These are phyloP conservation scores for Mycena vulgaris DNA, from an alignment of 768 basidiomycete species.

Conservation along the genomic window DNA sequence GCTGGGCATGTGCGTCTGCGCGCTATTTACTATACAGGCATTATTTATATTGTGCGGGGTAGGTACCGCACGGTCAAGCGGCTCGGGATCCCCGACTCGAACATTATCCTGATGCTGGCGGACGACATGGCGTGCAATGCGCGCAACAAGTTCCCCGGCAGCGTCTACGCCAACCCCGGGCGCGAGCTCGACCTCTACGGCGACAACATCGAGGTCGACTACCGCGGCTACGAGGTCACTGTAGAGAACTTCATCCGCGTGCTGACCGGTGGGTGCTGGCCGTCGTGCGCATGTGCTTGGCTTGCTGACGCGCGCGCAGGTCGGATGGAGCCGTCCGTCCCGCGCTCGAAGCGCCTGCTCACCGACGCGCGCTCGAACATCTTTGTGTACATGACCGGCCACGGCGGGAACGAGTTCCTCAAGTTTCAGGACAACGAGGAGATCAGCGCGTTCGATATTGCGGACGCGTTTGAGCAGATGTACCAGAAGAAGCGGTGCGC, in stretches of 20 bases:
- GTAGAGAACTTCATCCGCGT: slow-evolving; percentile 96
- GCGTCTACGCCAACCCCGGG: slow-evolving; percentile 91
- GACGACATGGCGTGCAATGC: slow-evolving; percentile 97
- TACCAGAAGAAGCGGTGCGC: slow-evolving; percentile 93
- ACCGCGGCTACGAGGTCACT: slow-evolving; percentile 97
- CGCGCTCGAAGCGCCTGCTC: slow-evolving; percentile 92
- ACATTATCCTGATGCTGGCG: slow-evolving; percentile 99
- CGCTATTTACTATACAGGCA: not conserved
- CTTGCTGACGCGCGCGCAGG: slow-evolving; percentile 60
- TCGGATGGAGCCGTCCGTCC: slow-evolving; percentile 86
- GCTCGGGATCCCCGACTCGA: slow-evolving; percentile 97
- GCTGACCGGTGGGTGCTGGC: slow-evolving; percentile 79
- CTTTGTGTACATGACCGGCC: slow-evolving; percentile 98
- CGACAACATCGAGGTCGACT: slow-evolving; percentile 98
- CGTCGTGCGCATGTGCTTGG: too few species aligned
- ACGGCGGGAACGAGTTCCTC: slow-evolving; percentile 98
- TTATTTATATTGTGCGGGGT: slow-evolving; percentile 14
- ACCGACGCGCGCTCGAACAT: slow-evolving; percentile 93
- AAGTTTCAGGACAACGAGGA: slow-evolving; percentile 99
- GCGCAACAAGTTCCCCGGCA: slow-evolving; percentile 92
- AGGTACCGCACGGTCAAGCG: slow-evolving; percentile 99
- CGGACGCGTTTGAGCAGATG: slow-evolving; percentile 99
- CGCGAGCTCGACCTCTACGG: slow-evolving; percentile 92
- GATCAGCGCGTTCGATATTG: slow-evolving; percentile 96
- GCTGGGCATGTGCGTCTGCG: slow-evolving; percentile 83